A percentile compares a stretch with the other conserved stretches of the same genome.
Conservation (phyloP, 495 filamentous ascomycete species). For the Aspergillus diversus region DNA sequence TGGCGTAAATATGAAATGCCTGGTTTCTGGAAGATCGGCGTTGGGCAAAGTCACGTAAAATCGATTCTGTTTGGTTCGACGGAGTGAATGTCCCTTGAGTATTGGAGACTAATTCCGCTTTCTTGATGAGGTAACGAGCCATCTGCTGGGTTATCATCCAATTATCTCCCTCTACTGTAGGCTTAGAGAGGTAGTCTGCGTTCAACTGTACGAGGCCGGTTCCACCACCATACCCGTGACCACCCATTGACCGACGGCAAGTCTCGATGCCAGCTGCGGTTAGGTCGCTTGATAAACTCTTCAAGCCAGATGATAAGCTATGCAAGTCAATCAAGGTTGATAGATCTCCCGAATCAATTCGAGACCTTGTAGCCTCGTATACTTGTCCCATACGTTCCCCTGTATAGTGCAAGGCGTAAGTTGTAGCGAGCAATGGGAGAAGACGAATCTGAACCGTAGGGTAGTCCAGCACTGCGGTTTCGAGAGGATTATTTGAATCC, state of each 20-base stretch:
- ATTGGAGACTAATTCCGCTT: slow-evolving; percentile 40
- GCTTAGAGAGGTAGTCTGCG: slow-evolving; percentile 52
- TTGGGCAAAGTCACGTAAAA: slow-evolving; percentile 26
- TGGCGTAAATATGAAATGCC: slow-evolving; percentile 23
- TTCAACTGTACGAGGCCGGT: slow-evolving; percentile 52
- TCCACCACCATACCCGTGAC: slow-evolving; percentile 52
- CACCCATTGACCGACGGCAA: slow-evolving; percentile 51
- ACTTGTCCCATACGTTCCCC: slow-evolving; percentile 43
- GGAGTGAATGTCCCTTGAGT: slow-evolving; percentile 7
- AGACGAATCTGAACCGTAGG: slow-evolving; percentile 53
- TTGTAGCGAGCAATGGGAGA: slow-evolving; percentile 50
- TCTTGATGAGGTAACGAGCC: slow-evolving; percentile 51
- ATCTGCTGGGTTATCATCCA: slow-evolving; percentile 59
- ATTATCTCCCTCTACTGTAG: slow-evolving; percentile 58
- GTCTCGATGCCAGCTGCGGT: slow-evolving; percentile 54
- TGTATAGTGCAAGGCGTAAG: slow-evolving; percentile 54
- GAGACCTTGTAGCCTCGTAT: slow-evolving; percentile 38
- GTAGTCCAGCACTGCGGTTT: slow-evolving; percentile 52
- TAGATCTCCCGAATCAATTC: slow-evolving; percentile 48
- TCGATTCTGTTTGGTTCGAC: slow-evolving; percentile 17
- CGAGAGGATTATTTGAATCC: slow-evolving; percentile 36
- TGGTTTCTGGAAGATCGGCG: slow-evolving; percentile 20
- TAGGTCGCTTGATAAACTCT: slow-evolving; percentile 52
- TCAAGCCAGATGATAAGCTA: slow-evolving; percentile 50
- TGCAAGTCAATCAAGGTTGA: slow-evolving; percentile 48